Evolutionary conservation across 108 stramenopile genomes (phyloP).

Genomic region (Aurantiochytrium sp.): DNA sequence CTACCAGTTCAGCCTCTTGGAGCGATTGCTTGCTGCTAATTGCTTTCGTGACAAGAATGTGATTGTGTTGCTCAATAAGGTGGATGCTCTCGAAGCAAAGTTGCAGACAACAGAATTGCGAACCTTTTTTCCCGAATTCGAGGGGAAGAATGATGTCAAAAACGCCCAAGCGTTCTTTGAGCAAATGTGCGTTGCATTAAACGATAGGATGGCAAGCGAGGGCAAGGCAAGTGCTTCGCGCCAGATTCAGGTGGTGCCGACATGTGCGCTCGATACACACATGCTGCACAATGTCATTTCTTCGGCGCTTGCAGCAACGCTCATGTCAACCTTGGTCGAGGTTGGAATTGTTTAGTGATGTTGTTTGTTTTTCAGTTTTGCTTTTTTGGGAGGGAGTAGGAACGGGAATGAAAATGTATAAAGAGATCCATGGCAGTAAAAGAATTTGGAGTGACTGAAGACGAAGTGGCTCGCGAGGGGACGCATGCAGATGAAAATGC

Average conservation of each 20-base stretch:
- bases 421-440: not conserved
- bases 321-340: not conserved
- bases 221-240: not conserved
- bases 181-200: not conserved
- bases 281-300: not conserved
- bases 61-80: not conserved
- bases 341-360: not conserved
- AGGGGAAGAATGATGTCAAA: not conserved
- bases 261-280: not conserved
- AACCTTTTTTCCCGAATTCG: not conserved
- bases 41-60: not conserved
- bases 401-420: not conserved
- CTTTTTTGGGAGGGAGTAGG: not conserved
- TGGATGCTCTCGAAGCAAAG: not conserved
- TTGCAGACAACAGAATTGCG: not conserved
- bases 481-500: too few relatives aligned
- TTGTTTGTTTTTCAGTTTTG: not conserved
- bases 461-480: too few relatives aligned
- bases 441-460: not conserved
- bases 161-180: not conserved
- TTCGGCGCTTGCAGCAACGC: not conserved
- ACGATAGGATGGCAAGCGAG: not conserved
- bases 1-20: not conserved
- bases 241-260: not conserved
- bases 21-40: not conserved